Evolutionary conservation across 179 eudicot genomes (phyloP), one percentile per base, ranked within the genome.

Genomic region (Amaranthus tricolor): DNA sequence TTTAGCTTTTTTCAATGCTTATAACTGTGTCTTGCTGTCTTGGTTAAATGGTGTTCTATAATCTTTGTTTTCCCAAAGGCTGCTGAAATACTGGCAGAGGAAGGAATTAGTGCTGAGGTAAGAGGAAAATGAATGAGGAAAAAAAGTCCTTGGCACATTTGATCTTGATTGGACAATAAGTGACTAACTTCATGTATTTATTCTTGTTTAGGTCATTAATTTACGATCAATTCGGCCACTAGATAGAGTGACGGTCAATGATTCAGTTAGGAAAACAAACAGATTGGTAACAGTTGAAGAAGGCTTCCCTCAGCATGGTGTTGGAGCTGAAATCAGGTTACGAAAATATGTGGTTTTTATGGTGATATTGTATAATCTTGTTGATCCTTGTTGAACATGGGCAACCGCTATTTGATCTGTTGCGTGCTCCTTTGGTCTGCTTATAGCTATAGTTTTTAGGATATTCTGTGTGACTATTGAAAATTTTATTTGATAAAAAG

Each of bases 41-140:
- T 55, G 9, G 14, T 50, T 45, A 12, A 58, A 53, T 63, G 43
- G 11, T 74, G 9, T 21, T 60, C 59, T 66, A 45, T 19, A 19
- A 17, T 74, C 9, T 15, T 19, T 0, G 7, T 9, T 56, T 10
- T 10, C 69, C 12, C 40, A 31, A 47, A 87, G 90, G 94, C 97
- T 54, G 94, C 97, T 67, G 92, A 89, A 50, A 85, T 89, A 73
- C 82, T 89, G 58, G 85, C 79, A 19, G 82, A 85, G 78, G 91
- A 89, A 78, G 93, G 89, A 49, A 89, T 91, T 13, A 84, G 81
- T 78, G 97, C 89, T 62, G 97, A 91, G 94, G 96, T 91, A 82
- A 43, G n/a, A n/a, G 40, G 15, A 6, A 16, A 47, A 20, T 21
- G 17, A 7, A 56, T 48, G 16, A 56, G 53, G 12, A 51, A 50